Conservation (phyloP, 1,284 basidiomycete genomes). For the Melampsora larici-populina region DNA sequence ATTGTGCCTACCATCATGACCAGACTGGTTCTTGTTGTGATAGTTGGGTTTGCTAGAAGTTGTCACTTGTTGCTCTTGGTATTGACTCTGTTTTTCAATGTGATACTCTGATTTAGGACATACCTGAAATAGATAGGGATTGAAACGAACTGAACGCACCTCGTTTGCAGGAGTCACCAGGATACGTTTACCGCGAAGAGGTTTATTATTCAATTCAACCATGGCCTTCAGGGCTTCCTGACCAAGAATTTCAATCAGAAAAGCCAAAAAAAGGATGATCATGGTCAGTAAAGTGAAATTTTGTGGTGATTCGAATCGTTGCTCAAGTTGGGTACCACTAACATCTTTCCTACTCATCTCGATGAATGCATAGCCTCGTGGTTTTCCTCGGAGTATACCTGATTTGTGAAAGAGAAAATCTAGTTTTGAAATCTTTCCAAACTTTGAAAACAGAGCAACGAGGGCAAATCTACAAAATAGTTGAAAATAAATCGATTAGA, state of each 20-base stretch:
- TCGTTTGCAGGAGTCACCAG: conserved; percentile 85
- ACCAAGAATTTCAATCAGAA: conserved; percentile 44
- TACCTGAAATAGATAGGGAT: conserved; percentile 54
- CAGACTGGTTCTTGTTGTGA: conserved; percentile 20
- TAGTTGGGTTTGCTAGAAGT: conserved; percentile 14
- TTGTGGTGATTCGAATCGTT: not conserved
- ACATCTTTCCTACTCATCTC: conserved; percentile 77
- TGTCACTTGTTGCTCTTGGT: conserved; percentile 12
- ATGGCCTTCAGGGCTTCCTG: conserved; percentile 84
- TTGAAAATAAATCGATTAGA: not conserved
- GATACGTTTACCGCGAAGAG: conserved; percentile 78
- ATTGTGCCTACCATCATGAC: conserved; percentile 31
- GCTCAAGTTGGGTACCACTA: conserved; percentile 55
- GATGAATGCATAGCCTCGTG: conserved; percentile 89
- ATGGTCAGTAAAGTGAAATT: not conserved
- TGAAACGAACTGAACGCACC: conserved; percentile 53
- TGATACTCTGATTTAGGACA: not conserved
- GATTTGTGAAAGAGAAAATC: conserved; percentile 94
- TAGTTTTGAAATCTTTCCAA: conserved; percentile 83
- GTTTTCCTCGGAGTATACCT: conserved; percentile 81
- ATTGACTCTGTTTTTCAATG: not conserved
- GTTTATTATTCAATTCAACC: conserved; percentile 69
- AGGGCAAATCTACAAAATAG: conserved; percentile 67
- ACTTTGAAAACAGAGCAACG: conserved; percentile 82
- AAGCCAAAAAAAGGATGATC: not conserved